Percentiles rank a stretch among this genome's conserved stretches.
phyloP scores from a whole-genome alignment of 129 eudicot genomes.

The Flaveria sonorensis region DNA sequence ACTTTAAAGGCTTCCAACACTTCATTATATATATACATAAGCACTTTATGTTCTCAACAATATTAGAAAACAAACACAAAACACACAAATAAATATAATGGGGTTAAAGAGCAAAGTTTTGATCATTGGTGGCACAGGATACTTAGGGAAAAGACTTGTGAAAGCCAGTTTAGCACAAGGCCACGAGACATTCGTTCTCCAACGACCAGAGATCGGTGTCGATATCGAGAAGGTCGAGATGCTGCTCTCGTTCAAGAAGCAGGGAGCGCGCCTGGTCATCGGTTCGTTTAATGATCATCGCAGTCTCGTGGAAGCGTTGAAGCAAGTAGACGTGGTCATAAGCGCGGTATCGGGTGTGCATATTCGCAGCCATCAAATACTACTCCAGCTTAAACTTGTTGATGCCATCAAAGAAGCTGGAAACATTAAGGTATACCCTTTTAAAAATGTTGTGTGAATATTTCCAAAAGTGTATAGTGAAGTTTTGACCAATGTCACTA shows the following conservation, averaged over 20 bases:
- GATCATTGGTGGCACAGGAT: constrained; percentile 59
- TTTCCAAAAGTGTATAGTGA: too few species aligned
- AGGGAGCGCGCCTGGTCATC: constrained; percentile 59
- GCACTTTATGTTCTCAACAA: neutral
- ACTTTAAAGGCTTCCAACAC: constrained; percentile 26
- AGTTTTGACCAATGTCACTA: too few species aligned
- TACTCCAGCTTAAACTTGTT: constrained; percentile 80
- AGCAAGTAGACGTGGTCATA: constrained; percentile 70
- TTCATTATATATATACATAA: neutral
- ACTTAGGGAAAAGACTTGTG: constrained; percentile 59
- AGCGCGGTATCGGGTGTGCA: constrained; percentile 84
- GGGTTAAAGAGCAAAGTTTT: constrained; percentile 48
- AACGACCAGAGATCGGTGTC: constrained; percentile 48
- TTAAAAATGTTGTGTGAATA: neutral
- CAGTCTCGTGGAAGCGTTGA: constrained; percentile 75
- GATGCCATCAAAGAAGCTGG: constrained; percentile 90
- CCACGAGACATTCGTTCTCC: constrained; percentile 51
- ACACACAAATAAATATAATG: constrained; percentile 19
- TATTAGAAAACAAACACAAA: too few species aligned
- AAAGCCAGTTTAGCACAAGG: constrained; percentile 55
- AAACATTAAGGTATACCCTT: constrained; percentile 61
- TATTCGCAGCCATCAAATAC: constrained; percentile 64
- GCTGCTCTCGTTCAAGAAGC: constrained; percentile 63
- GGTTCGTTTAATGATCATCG: constrained; percentile 65
- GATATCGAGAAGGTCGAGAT: constrained; percentile 67